A percentile compares a stretch with the other conserved stretches of the same genome.
Evolutionary conservation across 2,329 filamentous ascomycete species (phyloP).

Genomic region (Epichloe hybrida): DNA sequence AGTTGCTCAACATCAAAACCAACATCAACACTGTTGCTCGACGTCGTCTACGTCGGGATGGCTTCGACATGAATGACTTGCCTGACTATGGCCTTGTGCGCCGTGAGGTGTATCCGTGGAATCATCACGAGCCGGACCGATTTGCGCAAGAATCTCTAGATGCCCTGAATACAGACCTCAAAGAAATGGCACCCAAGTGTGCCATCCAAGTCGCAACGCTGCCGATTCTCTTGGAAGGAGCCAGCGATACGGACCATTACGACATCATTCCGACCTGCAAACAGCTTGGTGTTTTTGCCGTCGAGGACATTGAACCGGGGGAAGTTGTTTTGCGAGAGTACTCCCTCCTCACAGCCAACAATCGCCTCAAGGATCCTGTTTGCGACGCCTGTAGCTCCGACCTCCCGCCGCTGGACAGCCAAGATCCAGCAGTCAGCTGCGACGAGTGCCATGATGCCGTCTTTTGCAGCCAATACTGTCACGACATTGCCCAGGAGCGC

Average conservation of each 20-base stretch:
- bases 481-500: constrained; percentile 39
- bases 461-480: constrained; percentile 50
- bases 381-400: constrained; percentile 80
- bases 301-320: constrained; percentile 61
- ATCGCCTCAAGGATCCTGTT: constrained; percentile 69
- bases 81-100: constrained; percentile 60
- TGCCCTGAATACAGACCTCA: constrained; percentile 58
- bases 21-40: constrained; percentile 40
- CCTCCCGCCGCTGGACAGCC: constrained; percentile 45
- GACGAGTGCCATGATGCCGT: constrained; percentile 51
- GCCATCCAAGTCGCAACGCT: constrained; percentile 65
- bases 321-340: constrained; percentile 70
- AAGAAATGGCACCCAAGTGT: constrained; percentile 62
- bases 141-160: constrained; percentile 55
- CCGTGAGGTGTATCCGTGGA: constrained; percentile 59
- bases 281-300: constrained; percentile 85
- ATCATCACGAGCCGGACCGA: constrained; percentile 53
- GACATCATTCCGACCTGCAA: constrained; percentile 47
- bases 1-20: constrained; percentile 39
- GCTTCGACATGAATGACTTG: constrained; percentile 39
- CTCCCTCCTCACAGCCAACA: constrained; percentile 78
- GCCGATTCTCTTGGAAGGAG: constrained; percentile 52
- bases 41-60: constrained; percentile 31
- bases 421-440: constrained; percentile 37
- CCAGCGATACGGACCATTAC: constrained; percentile 34